Evolutionary conservation across 2,329 filamentous ascomycete genomes (phyloP).

Genomic region (Aspergillus sp.): DNA sequence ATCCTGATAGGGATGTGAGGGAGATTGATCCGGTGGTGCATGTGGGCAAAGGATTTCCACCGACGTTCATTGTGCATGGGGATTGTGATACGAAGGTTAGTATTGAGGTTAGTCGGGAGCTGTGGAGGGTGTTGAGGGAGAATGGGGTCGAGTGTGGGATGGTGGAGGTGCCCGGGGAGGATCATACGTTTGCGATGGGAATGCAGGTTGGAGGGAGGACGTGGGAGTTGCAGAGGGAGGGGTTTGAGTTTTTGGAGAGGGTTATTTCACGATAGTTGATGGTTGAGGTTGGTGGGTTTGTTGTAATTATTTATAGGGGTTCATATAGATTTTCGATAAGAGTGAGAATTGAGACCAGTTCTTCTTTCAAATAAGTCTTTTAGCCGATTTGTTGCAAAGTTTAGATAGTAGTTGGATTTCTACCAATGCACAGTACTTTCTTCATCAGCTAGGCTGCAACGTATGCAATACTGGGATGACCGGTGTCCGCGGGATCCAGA

Average conservation of each 20-base stretch:
- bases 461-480: too few species aligned
- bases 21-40: conserved; percentile 39
- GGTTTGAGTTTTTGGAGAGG: conserved; percentile 46
- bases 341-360: too few species aligned
- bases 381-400: too few species aligned
- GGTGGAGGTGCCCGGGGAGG: conserved; percentile 43
- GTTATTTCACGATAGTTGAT: conserved; percentile 15
- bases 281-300: background rate
- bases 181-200: conserved; percentile 47
- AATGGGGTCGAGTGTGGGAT: conserved; percentile 39
- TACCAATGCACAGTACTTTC: too few species aligned
- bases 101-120: conserved; percentile 34
- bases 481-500: too few species aligned
- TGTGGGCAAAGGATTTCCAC: conserved; percentile 34
- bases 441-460: too few species aligned
- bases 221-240: conserved; percentile 39
- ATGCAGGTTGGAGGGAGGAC: conserved; percentile 44
- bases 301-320: background rate
- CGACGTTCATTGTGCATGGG: conserved; percentile 49
- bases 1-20: conserved; percentile 30
- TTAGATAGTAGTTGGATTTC: too few species aligned
- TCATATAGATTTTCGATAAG: too few species aligned
- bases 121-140: conserved; percentile 30
- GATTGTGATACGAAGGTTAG: conserved; percentile 44
- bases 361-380: too few species aligned